Base-by-base conservation (phyloP, 164 flowering plant species). In the Vitis riparia region DNA sequence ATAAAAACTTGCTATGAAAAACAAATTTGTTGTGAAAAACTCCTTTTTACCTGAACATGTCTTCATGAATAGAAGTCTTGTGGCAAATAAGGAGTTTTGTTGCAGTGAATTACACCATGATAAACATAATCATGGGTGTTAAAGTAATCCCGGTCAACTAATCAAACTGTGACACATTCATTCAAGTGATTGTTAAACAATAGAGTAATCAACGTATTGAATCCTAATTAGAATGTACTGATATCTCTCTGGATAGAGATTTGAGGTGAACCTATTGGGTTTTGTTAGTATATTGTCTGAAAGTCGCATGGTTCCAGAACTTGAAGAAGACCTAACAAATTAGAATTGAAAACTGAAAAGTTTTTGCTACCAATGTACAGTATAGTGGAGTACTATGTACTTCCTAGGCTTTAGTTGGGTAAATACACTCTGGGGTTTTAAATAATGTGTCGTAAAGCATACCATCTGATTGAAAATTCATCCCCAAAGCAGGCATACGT, bases 311-410 rank as follows among this genome's bases (percentile, higher is more conserved):
- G 37, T 59, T 23, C 13, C 27, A 9, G 8, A 59, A 11, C 3
- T 10, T 11, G 11, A 37, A 32, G 11, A 60, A 27, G 15, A 55
- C 55, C 30, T 65, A 60, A 17, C 51, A 52, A 72, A 37, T 62
- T 52, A 30, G 65, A 65, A 49, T 64, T 65, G 51, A 70, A 52
- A 65, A 67, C 49, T 49, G 32, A 62, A 66, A 66, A 55, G 55
- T 71, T 75, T 37, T 37, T 72, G 74, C 66, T 23, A 10, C 69
- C 61, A 23, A 23, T 37, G 44, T 37, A 37, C 44, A 3, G 5
- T 3, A 37, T 37, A 37, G 44, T 37, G 44, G 44, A 37, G 7
- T 37, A 37, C 7, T 37, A 37, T 37, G 44, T 37, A 55, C 69
- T 48, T 68, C 57, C n/a, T 50, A 57, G 65, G 66, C 66, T 23